phyloP scores from a whole-genome alignment of 768 basidiomycete species.

The Naganishia antarctica region DNA sequence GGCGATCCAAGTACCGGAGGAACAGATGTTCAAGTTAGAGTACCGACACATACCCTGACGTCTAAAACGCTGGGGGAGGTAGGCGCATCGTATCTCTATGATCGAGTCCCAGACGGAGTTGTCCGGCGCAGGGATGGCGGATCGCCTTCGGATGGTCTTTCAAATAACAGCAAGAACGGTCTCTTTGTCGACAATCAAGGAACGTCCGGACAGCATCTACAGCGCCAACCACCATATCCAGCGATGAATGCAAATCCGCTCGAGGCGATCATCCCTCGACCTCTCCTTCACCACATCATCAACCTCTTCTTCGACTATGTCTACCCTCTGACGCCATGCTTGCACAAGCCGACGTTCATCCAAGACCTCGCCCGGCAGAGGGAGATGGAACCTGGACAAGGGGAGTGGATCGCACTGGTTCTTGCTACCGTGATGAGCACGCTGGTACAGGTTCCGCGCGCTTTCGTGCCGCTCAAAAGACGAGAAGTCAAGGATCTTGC shows the following conservation, averaged over 20 bases:
- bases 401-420: conserved; percentile 83
- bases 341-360: conserved; percentile 88
- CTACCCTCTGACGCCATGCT: conserved; percentile 80
- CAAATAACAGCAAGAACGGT: not conserved
- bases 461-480: conserved; percentile 72
- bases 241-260: conserved; percentile 60
- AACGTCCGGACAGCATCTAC: conserved; percentile 31
- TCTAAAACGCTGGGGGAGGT: conserved; percentile 19
- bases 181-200: not conserved
- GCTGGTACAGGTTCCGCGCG: conserved; percentile 78
- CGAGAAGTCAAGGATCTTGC: conserved; percentile 78
- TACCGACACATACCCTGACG: conserved; percentile 10
- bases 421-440: conserved; percentile 85
- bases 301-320: conserved; percentile 90
- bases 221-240: conserved; percentile 53
- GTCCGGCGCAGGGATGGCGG: conserved; percentile 40
- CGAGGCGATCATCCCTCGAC: conserved; percentile 74
- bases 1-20: conserved; percentile 12
- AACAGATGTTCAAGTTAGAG: not conserved
- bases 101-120: not conserved
- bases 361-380: conserved; percentile 73
- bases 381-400: conserved; percentile 68
- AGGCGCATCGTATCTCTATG: not conserved
- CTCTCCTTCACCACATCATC: conserved; percentile 74
- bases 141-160: not conserved